Evolutionary conservation across 2,329 filamentous ascomycete species (phyloP).

Genomic region (Ophiognomonia clavigignenti-juglandacearum): DNA sequence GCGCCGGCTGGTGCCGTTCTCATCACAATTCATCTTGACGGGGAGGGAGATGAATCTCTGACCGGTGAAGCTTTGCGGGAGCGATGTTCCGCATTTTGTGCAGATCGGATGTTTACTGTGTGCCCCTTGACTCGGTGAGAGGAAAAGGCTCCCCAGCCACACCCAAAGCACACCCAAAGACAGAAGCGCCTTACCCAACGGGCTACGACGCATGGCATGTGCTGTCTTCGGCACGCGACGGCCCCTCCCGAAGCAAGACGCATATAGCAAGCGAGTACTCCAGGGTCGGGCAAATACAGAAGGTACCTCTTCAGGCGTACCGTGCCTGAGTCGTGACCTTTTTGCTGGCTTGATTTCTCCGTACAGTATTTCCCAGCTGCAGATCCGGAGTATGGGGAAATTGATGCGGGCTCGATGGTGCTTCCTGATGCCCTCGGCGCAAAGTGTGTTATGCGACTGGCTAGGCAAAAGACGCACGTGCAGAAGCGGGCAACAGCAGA

Average conservation of each 20-base stretch:
- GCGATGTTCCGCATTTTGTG: conserved; percentile 6
- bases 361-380: too few relatives aligned
- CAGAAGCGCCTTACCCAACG: conserved; percentile 10
- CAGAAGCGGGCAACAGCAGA: background rate
- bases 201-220: background rate
- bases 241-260: conserved; percentile 14
- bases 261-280: background rate
- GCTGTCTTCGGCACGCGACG: conserved; percentile 12
- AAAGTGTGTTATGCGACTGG: background rate
- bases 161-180: too few relatives aligned
- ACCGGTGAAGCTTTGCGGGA: conserved; percentile 10
- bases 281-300: background rate
- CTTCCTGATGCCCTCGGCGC: background rate
- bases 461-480: background rate
- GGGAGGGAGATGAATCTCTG: conserved; percentile 12
- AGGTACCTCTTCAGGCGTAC: background rate
- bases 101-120: conserved; percentile 10
- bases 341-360: too few relatives aligned
- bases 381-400: too few relatives aligned
- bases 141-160: too few relatives aligned
- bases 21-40: conserved; percentile 13
- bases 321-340: background rate
- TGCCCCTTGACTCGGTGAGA: conserved; percentile 9
- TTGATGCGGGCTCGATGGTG: background rate
- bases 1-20: too few relatives aligned